These are phyloP conservation scores for Fusarium denticulatum DNA, from an alignment of 2,329 filamentous ascomycete species.

Conservation along the genomic window DNA sequence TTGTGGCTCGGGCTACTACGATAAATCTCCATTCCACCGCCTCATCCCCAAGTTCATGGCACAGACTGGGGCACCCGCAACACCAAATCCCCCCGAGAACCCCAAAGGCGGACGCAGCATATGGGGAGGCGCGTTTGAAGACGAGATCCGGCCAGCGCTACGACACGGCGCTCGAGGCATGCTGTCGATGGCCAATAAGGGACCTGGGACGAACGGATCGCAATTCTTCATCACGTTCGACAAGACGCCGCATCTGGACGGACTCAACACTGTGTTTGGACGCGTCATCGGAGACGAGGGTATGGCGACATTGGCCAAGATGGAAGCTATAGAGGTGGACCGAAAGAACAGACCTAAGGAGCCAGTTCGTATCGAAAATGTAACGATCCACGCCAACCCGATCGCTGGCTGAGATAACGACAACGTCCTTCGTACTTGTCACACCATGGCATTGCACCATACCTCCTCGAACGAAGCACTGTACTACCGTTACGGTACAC, in stretches of 20 bases:
- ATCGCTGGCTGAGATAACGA: constrained; percentile 65
- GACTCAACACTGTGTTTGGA: constrained; percentile 86
- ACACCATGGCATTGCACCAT: neutral
- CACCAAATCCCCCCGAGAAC: constrained; percentile 61
- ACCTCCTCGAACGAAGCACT: neutral
- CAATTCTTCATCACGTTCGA: constrained; percentile 87
- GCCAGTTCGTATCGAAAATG: constrained; percentile 70
- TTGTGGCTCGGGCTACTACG: constrained; percentile 82
- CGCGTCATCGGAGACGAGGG: constrained; percentile 74
- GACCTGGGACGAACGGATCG: constrained; percentile 76
- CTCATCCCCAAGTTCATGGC: constrained; percentile 84
- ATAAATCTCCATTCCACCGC: constrained; percentile 80
- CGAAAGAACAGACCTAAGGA: constrained; percentile 80
- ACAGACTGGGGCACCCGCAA: constrained; percentile 75
- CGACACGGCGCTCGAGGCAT: constrained; percentile 75
- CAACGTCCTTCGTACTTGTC: neutral
- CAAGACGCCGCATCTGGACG: constrained; percentile 82
- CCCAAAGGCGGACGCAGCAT: constrained; percentile 78
- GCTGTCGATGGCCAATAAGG: constrained; percentile 83
- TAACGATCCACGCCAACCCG: constrained; percentile 84
- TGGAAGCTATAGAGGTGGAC: constrained; percentile 79
- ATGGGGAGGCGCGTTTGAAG: constrained; percentile 78
- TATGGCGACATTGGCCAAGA: constrained; percentile 71
- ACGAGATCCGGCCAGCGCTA: constrained; percentile 79
- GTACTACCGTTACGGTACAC: neutral